phyloP scores from a whole-genome alignment of 2,329 filamentous ascomycete genomes.

The Colletotrichum destructivum region DNA sequence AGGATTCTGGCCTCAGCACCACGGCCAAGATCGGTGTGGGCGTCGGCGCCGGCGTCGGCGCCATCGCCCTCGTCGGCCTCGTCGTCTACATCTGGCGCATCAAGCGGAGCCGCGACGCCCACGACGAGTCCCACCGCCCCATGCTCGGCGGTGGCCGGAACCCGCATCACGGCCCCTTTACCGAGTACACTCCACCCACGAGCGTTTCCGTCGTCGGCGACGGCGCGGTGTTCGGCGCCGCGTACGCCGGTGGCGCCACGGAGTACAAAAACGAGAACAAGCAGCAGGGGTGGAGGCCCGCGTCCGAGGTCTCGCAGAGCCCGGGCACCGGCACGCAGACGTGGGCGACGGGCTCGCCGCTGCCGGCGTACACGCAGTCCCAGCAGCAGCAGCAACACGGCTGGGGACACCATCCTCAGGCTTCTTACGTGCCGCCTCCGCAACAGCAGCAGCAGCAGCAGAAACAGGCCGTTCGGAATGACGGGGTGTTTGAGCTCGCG shows the following conservation, averaged over 20 bases:
- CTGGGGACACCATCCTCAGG: conserved; percentile 37
- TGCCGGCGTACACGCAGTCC: conserved; percentile 20
- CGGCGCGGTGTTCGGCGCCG: conserved; percentile 4
- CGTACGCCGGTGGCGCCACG: conserved; percentile 2
- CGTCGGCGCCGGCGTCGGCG: conserved; percentile 53
- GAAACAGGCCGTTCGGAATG: conserved; percentile 6
- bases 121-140: conserved; percentile 38
- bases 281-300: conserved; percentile 15
- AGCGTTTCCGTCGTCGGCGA: conserved; percentile 13
- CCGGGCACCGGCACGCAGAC: conserved; percentile 32
- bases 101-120: conserved; percentile 33
- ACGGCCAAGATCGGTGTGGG: conserved; percentile 58
- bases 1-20: conserved; percentile 49
- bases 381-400: conserved; percentile 12
- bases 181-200: conserved; percentile 19
- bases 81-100: conserved; percentile 34
- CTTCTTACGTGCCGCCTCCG: conserved; percentile 11
- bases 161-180: conserved; percentile 23
- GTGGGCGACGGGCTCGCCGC: conserved; percentile 33
- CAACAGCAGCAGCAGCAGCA: background rate
- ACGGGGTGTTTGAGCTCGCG: conserved; percentile 42
- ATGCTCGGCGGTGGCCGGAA: conserved; percentile 39
- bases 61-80: conserved; percentile 40
- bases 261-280: conserved; percentile 28
- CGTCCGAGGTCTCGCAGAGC: conserved; percentile 9